Evolutionary conservation across 352 stramenopile species (phyloP).

Genomic region (Sclerospora graminicola): DNA sequence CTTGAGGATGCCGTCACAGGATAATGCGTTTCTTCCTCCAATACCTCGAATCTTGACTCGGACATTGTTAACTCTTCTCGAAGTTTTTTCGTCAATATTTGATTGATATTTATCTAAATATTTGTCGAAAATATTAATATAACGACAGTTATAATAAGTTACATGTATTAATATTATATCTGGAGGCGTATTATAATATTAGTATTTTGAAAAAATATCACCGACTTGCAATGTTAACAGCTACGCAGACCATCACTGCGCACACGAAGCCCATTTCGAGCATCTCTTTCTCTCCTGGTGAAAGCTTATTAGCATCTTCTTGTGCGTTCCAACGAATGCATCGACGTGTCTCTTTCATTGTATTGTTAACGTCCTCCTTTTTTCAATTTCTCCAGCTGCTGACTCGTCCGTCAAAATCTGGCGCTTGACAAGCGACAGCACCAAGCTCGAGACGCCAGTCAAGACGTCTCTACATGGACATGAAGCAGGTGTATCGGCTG

Average conservation of each 20-base stretch:
- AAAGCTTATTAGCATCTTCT: conserved; percentile 46
- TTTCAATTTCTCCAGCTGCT: conserved; percentile 27
- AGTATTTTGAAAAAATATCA: not conserved
- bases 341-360: not conserved
- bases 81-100: not conserved
- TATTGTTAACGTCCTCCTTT: not conserved
- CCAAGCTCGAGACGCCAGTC: conserved; percentile 16
- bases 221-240: conserved; percentile 2
- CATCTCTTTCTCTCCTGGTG: conserved; percentile 52
- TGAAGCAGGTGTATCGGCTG: conserved; percentile 89
- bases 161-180: too few species aligned
- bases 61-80: conserved; percentile 12
- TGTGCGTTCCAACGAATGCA: conserved; percentile 30
- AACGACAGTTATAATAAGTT: too few species aligned
- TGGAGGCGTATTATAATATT: too few species aligned
- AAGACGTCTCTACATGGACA: conserved; percentile 73
- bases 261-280: conserved; percentile 71
- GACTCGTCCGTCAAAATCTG: conserved; percentile 77
- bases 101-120: too few species aligned
- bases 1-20: conserved; percentile 28
- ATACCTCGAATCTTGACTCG: conserved; percentile 55
- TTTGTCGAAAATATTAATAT: too few species aligned
- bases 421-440: conserved; percentile 13
- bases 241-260: conserved; percentile 17
- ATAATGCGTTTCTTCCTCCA: conserved; percentile 81